Evolutionary conservation across 129 eudicot genomes (phyloP).

Genomic region (Centrapalus pauciflorus): DNA sequence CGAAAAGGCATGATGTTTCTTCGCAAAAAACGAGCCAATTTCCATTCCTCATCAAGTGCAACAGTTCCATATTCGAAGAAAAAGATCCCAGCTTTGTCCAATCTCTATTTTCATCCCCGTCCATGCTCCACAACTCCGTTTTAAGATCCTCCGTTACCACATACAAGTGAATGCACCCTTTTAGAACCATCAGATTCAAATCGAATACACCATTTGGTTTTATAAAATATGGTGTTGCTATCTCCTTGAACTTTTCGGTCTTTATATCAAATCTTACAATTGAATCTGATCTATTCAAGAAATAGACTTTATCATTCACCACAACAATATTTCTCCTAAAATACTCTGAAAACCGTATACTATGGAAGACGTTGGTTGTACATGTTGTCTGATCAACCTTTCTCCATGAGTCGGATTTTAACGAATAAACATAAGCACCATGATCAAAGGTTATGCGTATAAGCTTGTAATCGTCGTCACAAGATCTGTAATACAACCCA

Average conservation of each 20-base stretch:
- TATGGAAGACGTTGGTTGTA: too few species aligned
- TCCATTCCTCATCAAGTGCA: background rate
- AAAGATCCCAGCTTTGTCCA: background rate
- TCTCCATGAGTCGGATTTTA: slow-evolving; percentile 16
- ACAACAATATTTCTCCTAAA: background rate
- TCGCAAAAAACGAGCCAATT: background rate
- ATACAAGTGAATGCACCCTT: background rate
- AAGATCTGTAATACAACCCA: background rate
- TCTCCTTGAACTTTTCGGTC: background rate
- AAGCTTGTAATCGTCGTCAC: slow-evolving; percentile 8
- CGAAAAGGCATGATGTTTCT: background rate
- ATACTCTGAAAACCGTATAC: too few species aligned
- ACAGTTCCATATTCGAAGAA: background rate
- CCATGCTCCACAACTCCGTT: background rate
- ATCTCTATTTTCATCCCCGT: background rate
- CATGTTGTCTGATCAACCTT: background rate
- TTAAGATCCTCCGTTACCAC: background rate
- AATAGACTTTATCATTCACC: background rate
- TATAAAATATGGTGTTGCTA: background rate
- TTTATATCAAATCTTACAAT: background rate
- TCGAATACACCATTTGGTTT: background rate
- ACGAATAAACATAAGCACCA: background rate
- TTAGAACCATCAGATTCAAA: background rate
- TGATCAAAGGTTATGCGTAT: background rate
- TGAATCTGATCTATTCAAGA: background rate